Percentiles rank a stretch among this genome's conserved stretches.
Evolutionary conservation across 495 filamentous ascomycete species (phyloP).

Genomic region (Penicillium turbatum): DNA sequence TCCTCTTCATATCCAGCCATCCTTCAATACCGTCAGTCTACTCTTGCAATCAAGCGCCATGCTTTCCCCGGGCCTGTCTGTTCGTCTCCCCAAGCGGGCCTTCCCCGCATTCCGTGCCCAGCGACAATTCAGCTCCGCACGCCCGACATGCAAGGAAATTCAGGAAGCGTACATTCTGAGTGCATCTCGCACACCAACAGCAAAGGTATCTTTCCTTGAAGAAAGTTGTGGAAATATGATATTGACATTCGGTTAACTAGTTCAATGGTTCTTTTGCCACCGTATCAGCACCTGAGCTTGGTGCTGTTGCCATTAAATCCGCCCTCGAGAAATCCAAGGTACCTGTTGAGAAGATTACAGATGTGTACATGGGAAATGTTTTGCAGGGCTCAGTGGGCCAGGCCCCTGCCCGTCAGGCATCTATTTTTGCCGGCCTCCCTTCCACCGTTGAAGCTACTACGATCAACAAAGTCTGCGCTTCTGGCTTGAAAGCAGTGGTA

Average conservation of each 20-base stretch:
- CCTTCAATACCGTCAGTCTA: background rate
- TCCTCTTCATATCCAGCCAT: background rate
- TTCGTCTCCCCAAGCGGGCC: conserved; percentile 30
- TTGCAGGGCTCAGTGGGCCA: conserved; percentile 80
- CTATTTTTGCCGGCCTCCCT: conserved; percentile 80
- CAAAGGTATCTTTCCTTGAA: conserved; percentile 54
- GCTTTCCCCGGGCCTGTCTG: conserved; percentile 25
- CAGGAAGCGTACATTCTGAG: conserved; percentile 89
- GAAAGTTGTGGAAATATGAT: background rate
- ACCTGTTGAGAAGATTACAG: conserved; percentile 69
- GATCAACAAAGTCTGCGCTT: conserved; percentile 96
- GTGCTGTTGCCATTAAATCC: conserved; percentile 81
- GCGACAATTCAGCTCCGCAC: conserved; percentile 64
- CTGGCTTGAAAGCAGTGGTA: conserved; percentile 84
- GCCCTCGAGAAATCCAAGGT: conserved; percentile 79
- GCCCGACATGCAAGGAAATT: conserved; percentile 59
- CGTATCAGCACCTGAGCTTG: conserved; percentile 79
- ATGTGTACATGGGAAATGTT: conserved; percentile 99
- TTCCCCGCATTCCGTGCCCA: conserved; percentile 46
- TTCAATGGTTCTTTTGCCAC: conserved; percentile 88
- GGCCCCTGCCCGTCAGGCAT: conserved; percentile 85
- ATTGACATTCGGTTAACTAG: conserved; percentile 38
- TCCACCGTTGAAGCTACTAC: conserved; percentile 76
- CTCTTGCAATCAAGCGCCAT: conserved; percentile 14
- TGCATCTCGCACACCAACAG: conserved; percentile 81